Conservation (phyloP, 352 stramenopile species). For the Phytopythium cucurbitacearum region DNA sequence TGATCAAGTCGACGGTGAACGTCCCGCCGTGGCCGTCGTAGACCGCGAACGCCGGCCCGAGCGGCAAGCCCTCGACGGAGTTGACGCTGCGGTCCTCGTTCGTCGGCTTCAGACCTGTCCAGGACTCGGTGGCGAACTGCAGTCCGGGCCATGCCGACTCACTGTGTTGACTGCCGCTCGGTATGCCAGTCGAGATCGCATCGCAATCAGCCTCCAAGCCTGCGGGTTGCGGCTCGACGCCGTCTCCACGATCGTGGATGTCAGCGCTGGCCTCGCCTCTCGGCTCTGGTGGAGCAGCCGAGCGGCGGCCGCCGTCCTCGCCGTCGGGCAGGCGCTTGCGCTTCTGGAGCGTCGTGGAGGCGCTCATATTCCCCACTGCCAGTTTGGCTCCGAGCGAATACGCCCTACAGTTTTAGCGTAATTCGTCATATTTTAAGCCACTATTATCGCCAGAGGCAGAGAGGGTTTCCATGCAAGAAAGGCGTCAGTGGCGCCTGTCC, state of each 20-base stretch:
- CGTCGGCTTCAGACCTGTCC: constrained; percentile 40
- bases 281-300: no score
- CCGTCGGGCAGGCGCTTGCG: constrained; percentile 1
- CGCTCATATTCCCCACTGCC: background rate
- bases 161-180: background rate
- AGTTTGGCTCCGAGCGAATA: no score
- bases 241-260: no score
- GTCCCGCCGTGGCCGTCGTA: constrained; percentile 60
- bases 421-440: no score
- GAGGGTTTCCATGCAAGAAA: no score
- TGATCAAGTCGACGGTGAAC: constrained; percentile 44
- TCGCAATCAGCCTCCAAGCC: no score
- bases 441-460: no score
- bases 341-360: constrained; percentile 4
- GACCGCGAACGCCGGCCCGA: constrained; percentile 45
- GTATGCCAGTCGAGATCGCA: no score
- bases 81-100: constrained; percentile 57
- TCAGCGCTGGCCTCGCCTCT: no score
- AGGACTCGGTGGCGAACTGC: constrained; percentile 49
- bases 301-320: background rate
- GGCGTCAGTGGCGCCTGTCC: no score
- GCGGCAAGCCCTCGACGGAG: constrained; percentile 25
- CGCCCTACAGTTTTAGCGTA: no score
- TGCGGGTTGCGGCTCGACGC: no score
- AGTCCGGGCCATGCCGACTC: constrained; percentile 11